Evolutionary conservation across 2,329 filamentous ascomycete genomes (phyloP), one percentile per base, ranked within the genome.

Genomic region (Calonectria hawksworthii): DNA sequence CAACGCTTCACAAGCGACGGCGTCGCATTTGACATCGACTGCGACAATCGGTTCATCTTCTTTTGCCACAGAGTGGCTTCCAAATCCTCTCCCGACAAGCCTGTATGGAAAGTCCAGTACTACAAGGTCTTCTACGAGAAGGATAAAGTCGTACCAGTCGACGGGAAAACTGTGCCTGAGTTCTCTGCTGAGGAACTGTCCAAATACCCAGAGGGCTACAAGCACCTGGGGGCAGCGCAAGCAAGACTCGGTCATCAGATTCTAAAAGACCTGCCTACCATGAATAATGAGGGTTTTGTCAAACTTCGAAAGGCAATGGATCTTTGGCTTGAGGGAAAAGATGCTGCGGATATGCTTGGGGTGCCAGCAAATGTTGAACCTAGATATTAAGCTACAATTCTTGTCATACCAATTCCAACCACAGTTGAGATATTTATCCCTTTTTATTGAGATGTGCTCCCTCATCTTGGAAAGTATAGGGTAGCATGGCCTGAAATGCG

Each of bases 91-190:
- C 67, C 67, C 7, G 26, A 70, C 32, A 41, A 52, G 16, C 74
- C 75, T 2, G 79, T 75, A 26, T 88, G 87, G 87, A 86, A 85
- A 77, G 82, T 86, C 63, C 83, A 83, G 65, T 88, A 86, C 75
- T 86, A 88, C 81, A 89, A 89, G 83, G 83, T 89, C 67, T 84
- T 88, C 76, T 88, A 88, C 79, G 88, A 88, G 75, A 88, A 89
- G 81, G 88, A 89, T 83, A 89, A 88, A 82, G 80, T 89, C 36
- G 84, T 89, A 3, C 84, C 87, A 5, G 85, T 86, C 47, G 85
- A 89, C 75, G 87, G 88, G 47, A 81, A 78, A 76, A 80, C 80
- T 8, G 82, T 82, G 21, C 88, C 88, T 0, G 71, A 47, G 1
- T 87, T 89, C 74, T 72, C 82, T n/a, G 67, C 76, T 32, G 83